A percentile compares a stretch with the other conserved stretches of the same genome.
phyloP scores from a whole-genome alignment of 208 protist species.

The Phytomonas francai region DNA sequence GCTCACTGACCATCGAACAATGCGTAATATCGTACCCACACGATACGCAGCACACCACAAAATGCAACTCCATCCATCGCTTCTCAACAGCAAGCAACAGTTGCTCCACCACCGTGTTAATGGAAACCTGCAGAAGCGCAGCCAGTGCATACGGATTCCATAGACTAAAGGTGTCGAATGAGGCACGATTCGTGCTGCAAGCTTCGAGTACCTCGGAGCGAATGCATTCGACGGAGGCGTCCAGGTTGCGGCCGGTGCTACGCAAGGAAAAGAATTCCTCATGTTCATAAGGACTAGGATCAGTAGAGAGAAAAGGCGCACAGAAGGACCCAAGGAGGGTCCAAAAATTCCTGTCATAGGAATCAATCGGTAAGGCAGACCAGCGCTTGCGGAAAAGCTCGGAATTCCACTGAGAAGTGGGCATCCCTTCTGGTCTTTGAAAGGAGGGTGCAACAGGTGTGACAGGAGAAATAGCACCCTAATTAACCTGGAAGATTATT shows the following conservation, averaged over 20 bases:
- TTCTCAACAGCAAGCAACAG: conserved; percentile 64
- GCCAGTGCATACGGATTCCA: conserved; percentile 68
- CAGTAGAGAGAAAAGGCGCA: conserved; percentile 25
- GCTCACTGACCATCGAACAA: conserved; percentile 43
- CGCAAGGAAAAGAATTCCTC: conserved; percentile 41
- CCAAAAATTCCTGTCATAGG: conserved; percentile 62
- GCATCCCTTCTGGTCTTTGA: conserved; percentile 17
- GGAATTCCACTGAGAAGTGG: too few relatives aligned
- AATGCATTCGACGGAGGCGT: conserved; percentile 28
- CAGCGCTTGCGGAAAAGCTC: conserved; percentile 31
- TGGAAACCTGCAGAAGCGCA: conserved; percentile 34
- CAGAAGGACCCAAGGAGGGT: conserved; percentile 42
- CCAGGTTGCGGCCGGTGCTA: conserved; percentile 23
- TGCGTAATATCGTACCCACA: conserved; percentile 69
- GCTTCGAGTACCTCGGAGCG: conserved; percentile 20
- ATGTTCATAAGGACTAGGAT: conserved; percentile 36
- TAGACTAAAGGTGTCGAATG: conserved; percentile 60
- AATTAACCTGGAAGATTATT: too few relatives aligned
- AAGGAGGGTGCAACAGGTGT: too few relatives aligned
- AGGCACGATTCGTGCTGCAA: conserved; percentile 37
- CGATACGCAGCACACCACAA: conserved; percentile 67
- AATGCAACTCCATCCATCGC: conserved; percentile 41
- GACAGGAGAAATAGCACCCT: too few relatives aligned
- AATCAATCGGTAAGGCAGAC: conserved; percentile 34
- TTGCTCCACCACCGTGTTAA: conserved; percentile 63